These are phyloP conservation scores for Sungouiozyma intestinalis DNA, from an alignment of 805 yeast species.

Conservation along the genomic window DNA sequence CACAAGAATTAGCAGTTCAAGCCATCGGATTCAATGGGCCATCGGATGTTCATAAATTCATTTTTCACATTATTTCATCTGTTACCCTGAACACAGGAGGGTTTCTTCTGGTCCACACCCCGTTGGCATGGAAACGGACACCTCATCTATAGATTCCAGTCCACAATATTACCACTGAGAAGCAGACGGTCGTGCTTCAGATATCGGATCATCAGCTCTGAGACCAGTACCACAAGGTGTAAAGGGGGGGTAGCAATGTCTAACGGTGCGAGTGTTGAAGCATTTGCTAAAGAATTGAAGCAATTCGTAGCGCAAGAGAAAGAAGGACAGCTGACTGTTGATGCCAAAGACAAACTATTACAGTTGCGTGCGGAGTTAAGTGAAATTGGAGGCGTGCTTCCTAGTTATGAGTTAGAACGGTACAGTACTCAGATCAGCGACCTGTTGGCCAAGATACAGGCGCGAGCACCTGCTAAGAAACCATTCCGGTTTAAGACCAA, in stretches of 20 bases:
- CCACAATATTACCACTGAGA: not conserved
- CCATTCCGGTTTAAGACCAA: slow-evolving; percentile 3
- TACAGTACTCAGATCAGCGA: slow-evolving; percentile 9
- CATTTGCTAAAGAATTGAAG: not conserved
- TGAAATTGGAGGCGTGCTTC: slow-evolving; percentile 7
- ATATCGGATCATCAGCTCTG: too few relatives aligned
- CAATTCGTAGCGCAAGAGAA: slow-evolving; percentile 3
- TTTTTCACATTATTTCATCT: not conserved
- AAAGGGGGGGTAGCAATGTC: too few relatives aligned
- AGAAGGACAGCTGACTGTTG: slow-evolving; percentile 1
- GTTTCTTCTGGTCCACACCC: too few relatives aligned
- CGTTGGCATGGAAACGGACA: not conserved
- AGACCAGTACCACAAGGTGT: too few relatives aligned
- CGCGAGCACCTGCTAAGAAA: slow-evolving; percentile 2
- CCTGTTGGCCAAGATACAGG: slow-evolving; percentile 8
- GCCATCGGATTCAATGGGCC: not conserved
- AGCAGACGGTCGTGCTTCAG: too few relatives aligned
- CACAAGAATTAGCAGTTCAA: not conserved
- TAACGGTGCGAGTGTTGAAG: not conserved
- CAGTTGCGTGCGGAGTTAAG: slow-evolving; percentile 8
- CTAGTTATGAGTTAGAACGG: slow-evolving; percentile 13
- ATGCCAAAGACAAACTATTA: slow-evolving; percentile 6
- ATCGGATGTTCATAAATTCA: not conserved
- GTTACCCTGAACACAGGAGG: too few relatives aligned
- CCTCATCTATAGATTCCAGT: not conserved